Evolutionary conservation across 306 rosid species (phyloP), one percentile per base, ranked within the genome.

Genomic region (Citrullus colocynthis): DNA sequence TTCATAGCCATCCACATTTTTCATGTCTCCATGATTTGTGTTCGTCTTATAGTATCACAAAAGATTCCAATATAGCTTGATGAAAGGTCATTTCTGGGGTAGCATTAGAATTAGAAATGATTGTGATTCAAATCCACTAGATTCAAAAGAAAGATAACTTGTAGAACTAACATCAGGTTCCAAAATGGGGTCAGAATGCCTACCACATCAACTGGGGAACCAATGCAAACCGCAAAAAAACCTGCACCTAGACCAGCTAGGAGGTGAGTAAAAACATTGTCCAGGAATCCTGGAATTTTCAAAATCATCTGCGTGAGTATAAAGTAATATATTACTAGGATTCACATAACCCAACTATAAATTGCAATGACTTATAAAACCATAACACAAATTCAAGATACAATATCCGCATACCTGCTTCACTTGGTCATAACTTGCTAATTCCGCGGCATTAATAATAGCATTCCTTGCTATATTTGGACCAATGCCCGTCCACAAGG

Each of bases 161-260:
- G 11, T 30, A 69, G 67, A 41, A 79, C 30, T 16, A 72, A 72
- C 44, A 49, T 72, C 24, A 75, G 12, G 60, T 18, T 16, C 6
- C 21, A 45, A 51, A 32, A 63, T 15, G 67, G 55, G n/a, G 74
- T 52, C 32, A 81, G 69, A 81, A 78, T 55, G 49, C 92, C 59
- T 95, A 96, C 99, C 96, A 96, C 97, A 79, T 96, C 99, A 84
- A 92, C 96, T 3, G 99, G 99, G 81, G 99, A 96, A 81, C 99
- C 99, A 74, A 96, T 82, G 78, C 87, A 91, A 78, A 92, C 97
- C 21, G 99, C 99, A 83, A 96, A 92, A 67, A 96, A 88, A 80
- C 99, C 99, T 12, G 99, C 97, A 80, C 93, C 98, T 88, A 89
- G 83, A 87, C 99, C 97, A 81, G 99, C 99, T 34, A 96, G 89